phyloP scores from a whole-genome alignment of 352 stramenopile genomes.

The Globisporangium okanoganense region DNA sequence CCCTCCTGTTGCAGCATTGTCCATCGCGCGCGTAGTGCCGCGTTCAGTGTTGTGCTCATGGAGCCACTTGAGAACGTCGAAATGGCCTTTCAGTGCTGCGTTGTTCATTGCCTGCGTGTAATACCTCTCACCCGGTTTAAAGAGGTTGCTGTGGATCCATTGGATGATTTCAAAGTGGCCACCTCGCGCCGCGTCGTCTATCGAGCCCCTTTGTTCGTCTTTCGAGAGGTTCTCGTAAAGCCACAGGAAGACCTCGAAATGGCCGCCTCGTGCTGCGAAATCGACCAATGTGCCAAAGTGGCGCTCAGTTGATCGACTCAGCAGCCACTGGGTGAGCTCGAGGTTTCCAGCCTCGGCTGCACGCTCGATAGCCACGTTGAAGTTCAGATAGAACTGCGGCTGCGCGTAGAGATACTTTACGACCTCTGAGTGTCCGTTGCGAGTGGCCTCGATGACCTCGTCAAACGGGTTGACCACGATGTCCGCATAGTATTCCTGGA shows the following conservation, averaged over 20 bases:
- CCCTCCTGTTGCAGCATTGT: background rate
- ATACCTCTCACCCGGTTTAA: background rate
- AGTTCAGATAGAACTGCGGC: background rate
- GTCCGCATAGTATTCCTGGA: background rate
- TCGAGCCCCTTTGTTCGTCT: background rate
- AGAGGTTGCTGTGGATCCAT: background rate
- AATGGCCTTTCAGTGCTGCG: background rate
- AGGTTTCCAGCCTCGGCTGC: background rate
- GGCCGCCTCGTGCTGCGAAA: background rate
- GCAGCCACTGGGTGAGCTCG: background rate
- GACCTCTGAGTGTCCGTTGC: background rate
- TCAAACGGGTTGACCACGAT: background rate
- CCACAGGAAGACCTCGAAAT: background rate
- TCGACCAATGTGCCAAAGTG: background rate
- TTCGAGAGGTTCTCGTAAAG: background rate
- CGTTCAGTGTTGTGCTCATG: background rate
- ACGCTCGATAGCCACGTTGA: background rate
- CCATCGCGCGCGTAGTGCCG: background rate
- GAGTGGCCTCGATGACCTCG: background rate
- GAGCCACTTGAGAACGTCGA: background rate
- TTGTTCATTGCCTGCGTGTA: background rate
- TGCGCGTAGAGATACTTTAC: background rate
- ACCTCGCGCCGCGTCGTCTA: background rate
- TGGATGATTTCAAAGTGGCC: background rate
- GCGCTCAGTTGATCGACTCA: background rate